phyloP scores from a whole-genome alignment of 805 yeast genomes.

The Saccharomycopsis sp. region DNA sequence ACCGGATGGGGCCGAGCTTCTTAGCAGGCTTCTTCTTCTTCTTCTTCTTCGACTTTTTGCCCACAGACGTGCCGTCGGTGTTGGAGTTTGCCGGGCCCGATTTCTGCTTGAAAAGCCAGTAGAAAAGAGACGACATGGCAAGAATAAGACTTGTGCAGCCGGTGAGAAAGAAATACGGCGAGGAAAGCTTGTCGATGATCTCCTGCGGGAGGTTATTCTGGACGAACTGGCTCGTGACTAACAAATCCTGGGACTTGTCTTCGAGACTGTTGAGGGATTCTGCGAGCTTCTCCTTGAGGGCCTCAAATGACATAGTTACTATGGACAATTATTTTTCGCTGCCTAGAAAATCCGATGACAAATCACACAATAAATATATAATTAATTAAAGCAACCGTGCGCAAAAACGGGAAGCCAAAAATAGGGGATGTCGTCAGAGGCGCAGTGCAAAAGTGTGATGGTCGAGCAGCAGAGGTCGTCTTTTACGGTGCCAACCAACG shows the following conservation, averaged over 20 bases:
- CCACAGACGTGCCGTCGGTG: not conserved
- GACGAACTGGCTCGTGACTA: not conserved
- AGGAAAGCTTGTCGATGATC: not conserved
- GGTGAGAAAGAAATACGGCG: not conserved
- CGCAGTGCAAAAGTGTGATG: no score
- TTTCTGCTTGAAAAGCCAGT: constrained; percentile 3
- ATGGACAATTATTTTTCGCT: no score
- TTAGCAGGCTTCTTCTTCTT: not conserved
- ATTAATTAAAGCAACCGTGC: no score
- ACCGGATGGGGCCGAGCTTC: not conserved
- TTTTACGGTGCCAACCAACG: no score
- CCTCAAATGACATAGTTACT: not conserved
- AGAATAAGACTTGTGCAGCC: not conserved
- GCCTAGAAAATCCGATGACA: no score
- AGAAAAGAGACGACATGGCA: not conserved
- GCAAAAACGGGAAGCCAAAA: no score
- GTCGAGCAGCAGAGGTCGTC: no score
- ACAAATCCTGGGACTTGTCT: not conserved
- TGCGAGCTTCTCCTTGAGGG: not conserved
- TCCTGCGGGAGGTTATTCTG: not conserved
- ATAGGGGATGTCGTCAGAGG: no score
- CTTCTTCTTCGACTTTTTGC: constrained; percentile 1
- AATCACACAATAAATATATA: not conserved
- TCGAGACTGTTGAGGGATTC: not conserved
- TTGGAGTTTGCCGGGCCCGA: not conserved